Conservation (phyloP, 805 yeast species). For the Lipomyces starkeyi region DNA sequence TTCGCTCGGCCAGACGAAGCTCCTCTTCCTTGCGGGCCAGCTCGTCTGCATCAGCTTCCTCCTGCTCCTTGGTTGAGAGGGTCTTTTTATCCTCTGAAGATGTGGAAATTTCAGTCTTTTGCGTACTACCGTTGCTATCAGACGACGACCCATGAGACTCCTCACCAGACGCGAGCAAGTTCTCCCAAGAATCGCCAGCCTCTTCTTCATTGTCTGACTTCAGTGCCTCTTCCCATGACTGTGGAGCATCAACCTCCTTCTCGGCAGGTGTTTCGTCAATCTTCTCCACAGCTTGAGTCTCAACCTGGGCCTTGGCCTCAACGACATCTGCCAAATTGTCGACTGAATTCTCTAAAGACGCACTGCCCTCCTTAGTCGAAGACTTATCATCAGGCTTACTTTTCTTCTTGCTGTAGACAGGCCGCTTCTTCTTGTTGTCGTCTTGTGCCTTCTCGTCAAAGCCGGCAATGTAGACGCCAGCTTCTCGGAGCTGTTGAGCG, state of each 20-base stretch:
- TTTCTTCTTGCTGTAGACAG: conserved; percentile 76
- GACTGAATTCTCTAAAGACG: conserved; percentile 44
- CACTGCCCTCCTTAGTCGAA: conserved; percentile 39
- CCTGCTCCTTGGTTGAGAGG: conserved; percentile 37
- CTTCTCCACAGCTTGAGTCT: conserved; percentile 41
- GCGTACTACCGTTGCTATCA: conserved; percentile 41
- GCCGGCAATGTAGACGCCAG: conserved; percentile 79
- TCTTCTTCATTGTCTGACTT: conserved; percentile 30
- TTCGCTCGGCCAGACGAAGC: conserved; percentile 17
- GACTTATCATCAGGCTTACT: conserved; percentile 47
- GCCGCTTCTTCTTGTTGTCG: conserved; percentile 62
- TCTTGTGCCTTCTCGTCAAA: conserved; percentile 50
- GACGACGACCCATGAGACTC: conserved; percentile 31
- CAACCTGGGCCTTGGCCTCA: conserved; percentile 37
- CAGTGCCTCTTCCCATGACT: conserved; percentile 47
- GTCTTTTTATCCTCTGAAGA: conserved; percentile 43
- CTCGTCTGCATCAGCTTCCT: conserved; percentile 46
- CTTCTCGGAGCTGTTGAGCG: conserved; percentile 78
- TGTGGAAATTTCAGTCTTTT: conserved; percentile 42
- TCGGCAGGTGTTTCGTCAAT: conserved; percentile 38
- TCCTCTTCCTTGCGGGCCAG: conserved; percentile 44
- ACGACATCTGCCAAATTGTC: conserved; percentile 35
- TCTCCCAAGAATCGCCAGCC: conserved; percentile 39
- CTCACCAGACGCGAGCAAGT: conserved; percentile 42
- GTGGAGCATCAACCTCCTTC: conserved; percentile 54